Base-by-base conservation (phyloP, 495 filamentous ascomycete species). In the Pyrenula aspistea region DNA sequence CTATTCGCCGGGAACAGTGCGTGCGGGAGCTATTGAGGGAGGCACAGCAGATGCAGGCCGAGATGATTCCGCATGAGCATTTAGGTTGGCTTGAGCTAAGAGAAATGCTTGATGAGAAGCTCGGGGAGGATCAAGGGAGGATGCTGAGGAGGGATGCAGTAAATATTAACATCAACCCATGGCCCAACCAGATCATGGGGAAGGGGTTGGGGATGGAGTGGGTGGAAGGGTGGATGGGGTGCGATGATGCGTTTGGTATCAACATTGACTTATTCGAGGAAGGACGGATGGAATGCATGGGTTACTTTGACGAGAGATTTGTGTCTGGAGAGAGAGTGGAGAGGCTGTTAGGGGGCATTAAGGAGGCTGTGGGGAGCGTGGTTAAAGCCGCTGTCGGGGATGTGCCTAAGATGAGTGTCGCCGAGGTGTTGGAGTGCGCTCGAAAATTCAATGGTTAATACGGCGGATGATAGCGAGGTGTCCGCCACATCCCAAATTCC, bases 21-120 rank as follows among this genome's bases (percentile, higher is more conserved):
- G 60, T 77, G 2, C 24, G 53, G 10, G 60, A 79, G 31, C 77
- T 69, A 55, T 62, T 85, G 8, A 61, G 71, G 25, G 36, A 68
- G 0, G 31, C 78, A 0, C 76, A 79, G 49, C 25, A 53, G 2
- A 63, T 71, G 56, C 61, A 57, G 10, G 60, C 57, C 19, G 63
- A 66, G 10, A 69, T 76, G 58, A 71, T 72, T 22, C 56, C 68
- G 2, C 72, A 69, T 55, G 70, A 81, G 53, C 76, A 79, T 24
- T 54, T 64, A 10, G 77, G 77, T 10, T 60, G 79, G 10, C 74
- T 42, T 4, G 31, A 42, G 31, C 31, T 42, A 15, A 4, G 31
- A 4, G 31, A 42, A 15, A 42, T 42, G 31, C 8, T 8, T 15
- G 31, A 42, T 15, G 15, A 15, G 8, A 15, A 4, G 31, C 15